Conservation (phyloP, 1,139 yeast species). For the Zygosaccharomyces pseudobailii region DNA sequence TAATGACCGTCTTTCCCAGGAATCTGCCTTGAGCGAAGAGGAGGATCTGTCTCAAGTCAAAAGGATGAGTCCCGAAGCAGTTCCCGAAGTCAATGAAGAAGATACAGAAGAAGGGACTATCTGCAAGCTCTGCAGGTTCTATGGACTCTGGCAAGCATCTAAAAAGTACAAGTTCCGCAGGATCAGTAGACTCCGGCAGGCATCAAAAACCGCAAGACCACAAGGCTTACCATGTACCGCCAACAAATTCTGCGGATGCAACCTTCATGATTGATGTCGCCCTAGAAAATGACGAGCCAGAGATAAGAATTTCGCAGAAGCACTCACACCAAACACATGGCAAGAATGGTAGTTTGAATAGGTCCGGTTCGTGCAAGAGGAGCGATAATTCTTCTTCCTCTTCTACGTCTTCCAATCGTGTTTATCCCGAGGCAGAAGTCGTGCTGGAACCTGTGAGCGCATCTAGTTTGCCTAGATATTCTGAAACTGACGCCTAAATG, state of each 20-base stretch:
- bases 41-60: conserved; percentile 5
- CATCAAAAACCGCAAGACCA: conserved; percentile 6
- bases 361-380: conserved; percentile 11
- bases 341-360: conserved; percentile 6
- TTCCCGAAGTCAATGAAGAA: conserved; percentile 8
- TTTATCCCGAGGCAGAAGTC: conserved; percentile 13
- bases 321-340: conserved; percentile 2
- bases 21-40: conserved; percentile 18
- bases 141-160: conserved; percentile 3
- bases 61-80: conserved; percentile 3
- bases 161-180: background rate
- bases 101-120: conserved; percentile 5
- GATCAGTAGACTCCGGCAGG: conserved; percentile 2
- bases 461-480: conserved; percentile 17
- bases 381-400: conserved; percentile 11
- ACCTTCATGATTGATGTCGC: conserved; percentile 15
- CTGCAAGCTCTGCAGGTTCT: conserved; percentile 2
- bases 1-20: conserved; percentile 15
- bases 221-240: conserved; percentile 3
- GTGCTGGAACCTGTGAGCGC: conserved; percentile 25
- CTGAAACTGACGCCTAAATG: conserved; percentile 22
- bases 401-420: conserved; percentile 7
- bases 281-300: conserved; percentile 14
- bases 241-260: conserved; percentile 3
- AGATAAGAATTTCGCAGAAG: background rate